Evolutionary conservation across 768 basidiomycete species (phyloP).

Genomic region (Xerocomellus amylosporus): DNA sequence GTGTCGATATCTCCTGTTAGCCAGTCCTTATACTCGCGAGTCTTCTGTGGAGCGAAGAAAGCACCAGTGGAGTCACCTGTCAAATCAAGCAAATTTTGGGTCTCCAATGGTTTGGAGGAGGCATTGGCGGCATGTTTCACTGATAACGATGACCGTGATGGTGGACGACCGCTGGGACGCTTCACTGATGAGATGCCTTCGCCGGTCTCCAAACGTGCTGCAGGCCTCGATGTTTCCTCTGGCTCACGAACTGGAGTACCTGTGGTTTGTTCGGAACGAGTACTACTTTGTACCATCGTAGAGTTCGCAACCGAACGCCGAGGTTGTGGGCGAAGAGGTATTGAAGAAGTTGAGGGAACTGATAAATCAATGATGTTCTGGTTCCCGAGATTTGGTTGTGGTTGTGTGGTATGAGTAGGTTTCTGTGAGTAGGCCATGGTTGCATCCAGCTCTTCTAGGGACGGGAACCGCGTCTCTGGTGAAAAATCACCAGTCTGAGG

Average conservation of each 20-base stretch:
- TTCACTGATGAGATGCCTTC: constrained; percentile 14
- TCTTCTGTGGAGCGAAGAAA: constrained; percentile 17
- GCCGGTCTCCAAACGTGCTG: constrained; percentile 15
- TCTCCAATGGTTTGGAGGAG: constrained; percentile 40
- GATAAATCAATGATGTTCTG: constrained; percentile 24
- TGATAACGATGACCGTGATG: constrained; percentile 44
- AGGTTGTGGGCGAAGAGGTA: constrained; percentile 21
- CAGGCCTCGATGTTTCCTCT: constrained; percentile 7
- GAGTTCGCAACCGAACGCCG: constrained; percentile 16
- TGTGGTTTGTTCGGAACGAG: constrained; percentile 57
- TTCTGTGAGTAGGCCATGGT: constrained; percentile 37
- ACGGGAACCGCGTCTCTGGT: constrained; percentile 78
- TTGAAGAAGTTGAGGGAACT: constrained; percentile 21
- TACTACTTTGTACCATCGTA: constrained; percentile 34
- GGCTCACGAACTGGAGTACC: constrained; percentile 50
- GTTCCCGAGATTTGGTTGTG: constrained; percentile 11
- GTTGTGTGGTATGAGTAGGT: constrained; percentile 16
- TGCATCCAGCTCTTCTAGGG: constrained; percentile 80
- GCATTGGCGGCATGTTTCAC: constrained; percentile 48
- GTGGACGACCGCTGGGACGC: constrained; percentile 19
- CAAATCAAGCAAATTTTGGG: constrained; percentile 19
- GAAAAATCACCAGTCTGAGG: constrained; percentile 42
- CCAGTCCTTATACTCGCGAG: constrained; percentile 57
- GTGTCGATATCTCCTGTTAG: constrained; percentile 65
- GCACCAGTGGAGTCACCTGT: constrained; percentile 7